These are phyloP conservation scores for Aspergillus brasiliensis DNA, from an alignment of 2,329 filamentous ascomycete species.

Conservation along the genomic window DNA sequence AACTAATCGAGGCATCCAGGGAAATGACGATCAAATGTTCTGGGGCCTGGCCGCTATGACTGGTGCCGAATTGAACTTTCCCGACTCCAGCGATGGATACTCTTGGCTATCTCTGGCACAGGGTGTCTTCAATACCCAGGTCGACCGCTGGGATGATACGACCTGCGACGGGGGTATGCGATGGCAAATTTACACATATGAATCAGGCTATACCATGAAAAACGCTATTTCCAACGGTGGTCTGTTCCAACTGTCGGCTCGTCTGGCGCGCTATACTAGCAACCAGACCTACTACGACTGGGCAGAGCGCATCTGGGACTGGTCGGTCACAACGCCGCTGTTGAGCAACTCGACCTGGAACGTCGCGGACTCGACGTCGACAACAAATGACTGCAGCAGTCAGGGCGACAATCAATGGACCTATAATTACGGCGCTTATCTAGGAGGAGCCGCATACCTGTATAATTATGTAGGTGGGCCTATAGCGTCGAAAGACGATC, in stretches of 20 bases:
- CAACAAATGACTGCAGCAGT: constrained; percentile 53
- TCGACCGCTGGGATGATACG: constrained; percentile 66
- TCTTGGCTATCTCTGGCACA: constrained; percentile 79
- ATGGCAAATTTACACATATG: constrained; percentile 38
- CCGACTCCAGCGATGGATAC: constrained; percentile 54
- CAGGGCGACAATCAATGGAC: constrained; percentile 58
- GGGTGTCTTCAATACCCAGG: constrained; percentile 79
- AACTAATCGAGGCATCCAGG: constrained; percentile 35
- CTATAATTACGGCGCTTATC: constrained; percentile 60
- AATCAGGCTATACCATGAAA: constrained; percentile 37
- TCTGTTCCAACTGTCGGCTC: constrained; percentile 36
- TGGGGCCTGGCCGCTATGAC: constrained; percentile 60
- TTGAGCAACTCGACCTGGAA: constrained; percentile 51
- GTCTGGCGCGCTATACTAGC: constrained; percentile 34
- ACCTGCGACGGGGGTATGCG: constrained; percentile 70
- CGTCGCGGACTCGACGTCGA: constrained; percentile 59
- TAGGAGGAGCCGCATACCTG: constrained; percentile 59
- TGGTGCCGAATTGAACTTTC: constrained; percentile 53
- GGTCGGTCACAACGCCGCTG: constrained; percentile 54
- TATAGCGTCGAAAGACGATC: not conserved
- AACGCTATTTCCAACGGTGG: constrained; percentile 39
- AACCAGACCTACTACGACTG: constrained; percentile 53
- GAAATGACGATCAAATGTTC: constrained; percentile 62
- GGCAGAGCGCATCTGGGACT: constrained; percentile 69
- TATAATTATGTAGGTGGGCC: constrained; percentile 52